These are phyloP conservation scores for Glomus cerebriforme DNA, from an alignment of 192 early-diverging fungal species.

Conservation along the genomic window DNA sequence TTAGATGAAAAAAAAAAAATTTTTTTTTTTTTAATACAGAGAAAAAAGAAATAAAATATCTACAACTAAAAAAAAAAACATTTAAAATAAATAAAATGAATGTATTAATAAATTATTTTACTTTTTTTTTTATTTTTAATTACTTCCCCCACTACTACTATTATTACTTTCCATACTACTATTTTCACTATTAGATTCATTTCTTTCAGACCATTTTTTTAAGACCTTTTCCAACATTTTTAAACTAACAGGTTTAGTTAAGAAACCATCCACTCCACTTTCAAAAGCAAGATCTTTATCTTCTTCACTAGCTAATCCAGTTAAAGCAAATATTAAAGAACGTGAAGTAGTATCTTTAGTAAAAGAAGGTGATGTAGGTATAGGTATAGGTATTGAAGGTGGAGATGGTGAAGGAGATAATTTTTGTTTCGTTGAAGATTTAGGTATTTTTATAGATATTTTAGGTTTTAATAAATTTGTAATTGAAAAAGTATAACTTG, in stretches of 20 bases:
- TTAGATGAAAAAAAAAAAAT: too few species aligned
- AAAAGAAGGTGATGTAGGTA: background rate
- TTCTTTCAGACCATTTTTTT: conserved; percentile 17
- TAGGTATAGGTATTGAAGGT: background rate
- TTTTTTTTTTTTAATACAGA: too few species aligned
- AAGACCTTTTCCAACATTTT: conserved; percentile 29
- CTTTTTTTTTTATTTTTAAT: too few species aligned
- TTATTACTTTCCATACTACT: too few species aligned
- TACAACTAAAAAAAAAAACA: too few species aligned
- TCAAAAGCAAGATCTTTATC: conserved; percentile 46
- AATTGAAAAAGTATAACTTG: too few species aligned
- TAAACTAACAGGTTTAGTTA: conserved; percentile 49
- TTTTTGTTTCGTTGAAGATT: background rate
- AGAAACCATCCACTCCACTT: conserved; percentile 48
- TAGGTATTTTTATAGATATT: background rate
- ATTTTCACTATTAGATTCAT: background rate
- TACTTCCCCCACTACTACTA: too few species aligned
- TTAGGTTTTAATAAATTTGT: too few species aligned
- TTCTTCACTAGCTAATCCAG: conserved; percentile 43
- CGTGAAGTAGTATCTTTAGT: conserved; percentile 17
- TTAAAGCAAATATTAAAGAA: conserved; percentile 46
- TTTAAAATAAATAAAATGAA: too few species aligned
- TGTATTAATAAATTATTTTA: too few species aligned
- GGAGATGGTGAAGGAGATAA: background rate
- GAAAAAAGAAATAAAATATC: too few species aligned